Evolutionary conservation across 306 rosid species (phyloP), one percentile per base, ranked within the genome.

Genomic region (Coriaria nepalensis): DNA sequence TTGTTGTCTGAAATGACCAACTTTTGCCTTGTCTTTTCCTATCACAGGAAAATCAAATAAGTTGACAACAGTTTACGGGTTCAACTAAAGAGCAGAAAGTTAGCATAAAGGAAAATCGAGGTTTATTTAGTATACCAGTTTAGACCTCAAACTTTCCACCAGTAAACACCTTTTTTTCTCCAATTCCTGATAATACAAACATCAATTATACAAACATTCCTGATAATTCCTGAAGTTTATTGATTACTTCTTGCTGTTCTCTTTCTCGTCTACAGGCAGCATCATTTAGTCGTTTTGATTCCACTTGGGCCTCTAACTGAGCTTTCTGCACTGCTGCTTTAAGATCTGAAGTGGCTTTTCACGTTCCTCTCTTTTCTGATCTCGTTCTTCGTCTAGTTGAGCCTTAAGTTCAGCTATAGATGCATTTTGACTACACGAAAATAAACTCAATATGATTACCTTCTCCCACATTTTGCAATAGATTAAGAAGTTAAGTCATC

Each of bases 21-120:
- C 60, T 77, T 88, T 77, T 88, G 73, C 72, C 97, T 72, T 13
- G 86, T 66, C 57, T 78, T 93, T 69, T 84, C 95, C 97, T 88
- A 77, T 65, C 78, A 65, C 59, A 47, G 55, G 57, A 7, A 73
- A 40, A 53, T 40, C 40, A 63, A 46, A 61, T 62, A 9, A 66
- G 49, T 39, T 46, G 29, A 66, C 37, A 49, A 40, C 56, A 41
- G 9, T 6, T 43, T 11, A 37, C 40, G 40, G 47, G 40, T 58
- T 70, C 56, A 47, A 15, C 5, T 5, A 41, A 70, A 29, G 52
- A 54, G 43, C 33, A 40, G 11, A 53, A 6, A 37, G 4, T 45
- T 15, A 20, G 20, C 54, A 35, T n/a, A 20, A 12, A 57, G 12
- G 10, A 45, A 33, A 37, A 14, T 32, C 36, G 12, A 35, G 11